A percentile compares a stretch with the other conserved stretches of the same genome.
Conservation (phyloP, 352 stramenopile species). For the Pythium graminicola region DNA sequence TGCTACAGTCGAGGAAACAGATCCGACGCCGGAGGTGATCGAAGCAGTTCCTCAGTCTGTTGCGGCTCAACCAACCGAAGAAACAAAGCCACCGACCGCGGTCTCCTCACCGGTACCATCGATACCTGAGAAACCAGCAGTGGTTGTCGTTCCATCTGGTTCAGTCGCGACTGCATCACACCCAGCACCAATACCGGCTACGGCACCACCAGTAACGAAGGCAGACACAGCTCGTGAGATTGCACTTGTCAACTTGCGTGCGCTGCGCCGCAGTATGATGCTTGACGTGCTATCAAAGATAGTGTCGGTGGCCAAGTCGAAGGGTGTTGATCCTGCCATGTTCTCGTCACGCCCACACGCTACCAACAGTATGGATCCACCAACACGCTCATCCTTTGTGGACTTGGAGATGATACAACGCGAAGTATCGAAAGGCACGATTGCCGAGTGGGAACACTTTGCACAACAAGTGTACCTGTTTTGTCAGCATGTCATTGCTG, state of each 20-base stretch:
- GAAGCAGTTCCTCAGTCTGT: not conserved
- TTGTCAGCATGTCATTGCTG: constrained; percentile 63
- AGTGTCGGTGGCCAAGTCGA: constrained; percentile 66
- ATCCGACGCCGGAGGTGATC: not conserved
- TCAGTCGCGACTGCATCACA: too few species aligned
- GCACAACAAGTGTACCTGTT: constrained; percentile 66
- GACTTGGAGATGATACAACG: constrained; percentile 49
- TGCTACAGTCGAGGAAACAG: not conserved
- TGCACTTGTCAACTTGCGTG: constrained; percentile 39
- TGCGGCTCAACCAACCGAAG: not conserved
- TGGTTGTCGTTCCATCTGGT: too few species aligned
- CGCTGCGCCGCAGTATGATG: constrained; percentile 60
- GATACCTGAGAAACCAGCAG: not conserved
- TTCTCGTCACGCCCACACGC: constrained; percentile 26
- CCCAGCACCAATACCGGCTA: too few species aligned
- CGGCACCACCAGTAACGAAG: not conserved
- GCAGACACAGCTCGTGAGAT: constrained; percentile 29
- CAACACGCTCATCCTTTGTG: constrained; percentile 23
- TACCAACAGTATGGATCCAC: not conserved
- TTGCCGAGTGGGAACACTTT: constrained; percentile 64
- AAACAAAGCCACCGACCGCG: not conserved
- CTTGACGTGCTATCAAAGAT: constrained; percentile 80
- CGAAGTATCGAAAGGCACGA: constrained; percentile 29
- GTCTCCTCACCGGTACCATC: not conserved
- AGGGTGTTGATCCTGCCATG: constrained; percentile 54